Base-by-base conservation (phyloP, 2,329 filamentous ascomycete genomes). In the Aspergillus sergii region DNA sequence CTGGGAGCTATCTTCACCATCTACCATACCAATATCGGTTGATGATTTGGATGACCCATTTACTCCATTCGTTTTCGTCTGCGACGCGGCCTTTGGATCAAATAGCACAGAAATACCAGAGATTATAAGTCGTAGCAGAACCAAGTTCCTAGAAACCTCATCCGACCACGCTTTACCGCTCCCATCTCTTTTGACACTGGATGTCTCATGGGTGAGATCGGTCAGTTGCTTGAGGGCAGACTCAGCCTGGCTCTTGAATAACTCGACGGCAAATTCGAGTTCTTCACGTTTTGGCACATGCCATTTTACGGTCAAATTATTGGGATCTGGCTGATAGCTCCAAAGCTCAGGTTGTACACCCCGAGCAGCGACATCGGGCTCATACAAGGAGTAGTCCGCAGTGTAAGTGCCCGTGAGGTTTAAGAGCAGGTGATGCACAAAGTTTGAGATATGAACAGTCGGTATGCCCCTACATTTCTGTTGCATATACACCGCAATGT, bases 81-180 rank as follows among this genome's bases (percentile, higher is more conserved):
- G 84, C 10, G 91, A 89, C 4, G 89, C 89, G 21, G 89, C 87
- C 70, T 88, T 86, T 1, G 93, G 89, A 72, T 97, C 93, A 74
- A 99, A 98, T 12, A 99, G 83, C 1, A 91, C 89, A 9, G 94
- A 94, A 62, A 97, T 89, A 59, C 95, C 95, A 3, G 94, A 96
- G 30, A 96, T 88, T 51, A 97, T 88, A n/a, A 99, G 84, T 34
- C 94, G 86, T 16, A 99, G 83, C 58, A 97, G 89, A 14, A 94
- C 92, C 61, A 99, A 85, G 68, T 97, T 93, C 60, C 95, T 85
- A 2, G 93, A 94, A 32, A 98, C 90, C 76, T 99, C 96, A 75
- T 99, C 95, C 0, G 94, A 97, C 95, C 95, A 99, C 72, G 97
- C 94, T 78, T 98, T 99, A 70, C 96, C 96, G 76, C 94, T 97